These are phyloP conservation scores for Thoreauomyces humboldtii DNA, from an alignment of 192 early-diverging fungal genomes.

Conservation along the genomic window DNA sequence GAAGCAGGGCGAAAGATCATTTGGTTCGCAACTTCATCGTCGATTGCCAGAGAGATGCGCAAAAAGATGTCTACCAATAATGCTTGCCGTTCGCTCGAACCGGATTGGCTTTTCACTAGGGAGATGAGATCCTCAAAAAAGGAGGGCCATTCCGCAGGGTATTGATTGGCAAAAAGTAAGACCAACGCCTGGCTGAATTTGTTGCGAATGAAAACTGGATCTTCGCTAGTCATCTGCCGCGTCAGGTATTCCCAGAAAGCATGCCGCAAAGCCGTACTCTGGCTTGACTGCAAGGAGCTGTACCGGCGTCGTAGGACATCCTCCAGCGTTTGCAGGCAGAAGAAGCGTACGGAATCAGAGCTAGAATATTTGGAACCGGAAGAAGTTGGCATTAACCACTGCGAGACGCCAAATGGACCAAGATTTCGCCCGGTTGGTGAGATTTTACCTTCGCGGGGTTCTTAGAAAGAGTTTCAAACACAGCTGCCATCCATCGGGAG, in stretches of 20 bases:
- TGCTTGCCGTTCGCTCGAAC: constrained; percentile 28
- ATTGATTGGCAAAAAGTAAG: constrained; percentile 75
- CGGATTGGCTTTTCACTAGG: constrained; percentile 38
- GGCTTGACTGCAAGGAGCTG: constrained; percentile 28
- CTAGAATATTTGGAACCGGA: constrained; percentile 31
- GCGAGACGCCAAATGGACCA: constrained; percentile 1
- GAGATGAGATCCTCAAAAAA: constrained; percentile 85
- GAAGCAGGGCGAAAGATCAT: constrained; percentile 64
- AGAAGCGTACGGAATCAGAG: constrained; percentile 74
- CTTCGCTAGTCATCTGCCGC: constrained; percentile 35
- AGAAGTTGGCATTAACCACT: not conserved
- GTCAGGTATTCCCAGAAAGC: constrained; percentile 36
- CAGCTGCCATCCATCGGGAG: constrained; percentile 80
- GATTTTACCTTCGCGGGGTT: constrained; percentile 65
- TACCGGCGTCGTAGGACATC: constrained; percentile 59
- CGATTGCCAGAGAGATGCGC: constrained; percentile 72
- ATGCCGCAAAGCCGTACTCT: constrained; percentile 31
- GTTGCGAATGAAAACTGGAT: constrained; percentile 65
- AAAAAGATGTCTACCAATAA: constrained; percentile 74
- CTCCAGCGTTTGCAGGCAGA: constrained; percentile 82
- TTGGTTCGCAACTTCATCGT: constrained; percentile 83
- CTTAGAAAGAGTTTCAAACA: constrained; percentile 77
- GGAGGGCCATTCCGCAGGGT: constrained; percentile 80
- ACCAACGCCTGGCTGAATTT: constrained; percentile 82
- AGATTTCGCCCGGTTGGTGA: constrained; percentile 24